Evolutionary conservation across 257 asterid species (phyloP).

Genomic region (Fraxinus excelsior): DNA sequence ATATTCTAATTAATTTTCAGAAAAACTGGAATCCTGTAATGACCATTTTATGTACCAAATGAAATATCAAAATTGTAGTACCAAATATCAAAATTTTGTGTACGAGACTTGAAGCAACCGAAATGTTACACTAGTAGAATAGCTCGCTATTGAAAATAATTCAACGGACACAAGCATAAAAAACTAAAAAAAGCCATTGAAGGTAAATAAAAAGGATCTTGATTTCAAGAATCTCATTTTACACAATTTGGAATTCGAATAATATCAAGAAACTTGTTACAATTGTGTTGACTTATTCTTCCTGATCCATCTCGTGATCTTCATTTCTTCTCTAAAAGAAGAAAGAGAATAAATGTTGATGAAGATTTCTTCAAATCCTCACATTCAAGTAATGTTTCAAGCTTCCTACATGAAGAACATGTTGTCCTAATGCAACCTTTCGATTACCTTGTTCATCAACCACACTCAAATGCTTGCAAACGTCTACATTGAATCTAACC

Average conservation of each 20-base stretch:
- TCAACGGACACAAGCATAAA: background rate
- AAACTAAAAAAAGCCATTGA: background rate
- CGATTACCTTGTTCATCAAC: conserved; percentile 53
- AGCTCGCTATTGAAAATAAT: background rate
- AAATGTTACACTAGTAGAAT: background rate
- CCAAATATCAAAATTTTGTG: too few species aligned
- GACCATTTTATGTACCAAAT: too few species aligned
- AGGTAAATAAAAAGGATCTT: background rate
- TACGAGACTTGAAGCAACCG: too few species aligned
- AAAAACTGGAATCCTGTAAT: too few species aligned
- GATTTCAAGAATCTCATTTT: conserved; percentile 4
- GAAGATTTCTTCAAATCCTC: conserved; percentile 36
- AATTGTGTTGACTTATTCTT: conserved; percentile 13
- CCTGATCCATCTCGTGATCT: conserved; percentile 10
- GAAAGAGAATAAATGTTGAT: conserved; percentile 9
- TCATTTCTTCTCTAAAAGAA: background rate
- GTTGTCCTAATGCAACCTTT: conserved; percentile 55
- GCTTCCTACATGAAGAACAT: conserved; percentile 56
- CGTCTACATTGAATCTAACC: conserved; percentile 47
- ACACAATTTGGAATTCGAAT: conserved; percentile 15
- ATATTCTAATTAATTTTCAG: too few species aligned
- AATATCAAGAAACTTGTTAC: conserved; percentile 26
- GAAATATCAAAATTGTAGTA: too few species aligned
- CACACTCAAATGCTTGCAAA: conserved; percentile 56
- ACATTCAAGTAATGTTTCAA: conserved; percentile 55